These are phyloP conservation scores for Paramecium bursaria DNA, from an alignment of 73 alveolate species.

Conservation along the genomic window DNA sequence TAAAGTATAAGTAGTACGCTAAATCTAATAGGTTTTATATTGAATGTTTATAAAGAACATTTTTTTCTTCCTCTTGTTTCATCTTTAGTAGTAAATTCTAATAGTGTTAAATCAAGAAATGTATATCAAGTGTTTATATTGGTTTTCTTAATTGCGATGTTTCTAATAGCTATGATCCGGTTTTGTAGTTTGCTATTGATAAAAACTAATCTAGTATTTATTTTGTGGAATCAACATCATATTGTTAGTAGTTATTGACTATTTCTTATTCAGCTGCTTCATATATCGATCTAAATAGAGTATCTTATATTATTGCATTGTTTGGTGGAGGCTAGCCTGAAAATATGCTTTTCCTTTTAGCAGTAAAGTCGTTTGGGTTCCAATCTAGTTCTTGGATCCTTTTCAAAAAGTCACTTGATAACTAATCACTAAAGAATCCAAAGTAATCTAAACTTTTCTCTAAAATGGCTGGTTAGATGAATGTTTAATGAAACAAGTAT, in stretches of 20 bases:
- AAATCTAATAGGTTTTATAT: background rate
- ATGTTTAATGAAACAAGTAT: background rate
- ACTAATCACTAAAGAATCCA: conserved; percentile 34
- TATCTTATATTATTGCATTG: background rate
- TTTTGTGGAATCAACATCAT: background rate
- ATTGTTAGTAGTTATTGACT: background rate
- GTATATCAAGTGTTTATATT: background rate
- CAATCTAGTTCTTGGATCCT: conserved; percentile 3
- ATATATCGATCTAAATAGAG: background rate
- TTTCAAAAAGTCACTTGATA: background rate
- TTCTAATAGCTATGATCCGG: too few relatives aligned
- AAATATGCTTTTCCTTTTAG: background rate
- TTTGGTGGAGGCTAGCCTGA: background rate
- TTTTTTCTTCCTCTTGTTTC: conserved; percentile 15
- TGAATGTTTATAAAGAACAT: background rate
- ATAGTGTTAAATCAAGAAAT: background rate
- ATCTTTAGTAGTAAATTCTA: background rate
- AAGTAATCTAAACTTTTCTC: conserved; percentile 28
- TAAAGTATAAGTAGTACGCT: conserved; percentile 19
- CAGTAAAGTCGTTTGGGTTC: background rate
- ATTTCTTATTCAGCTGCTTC: background rate
- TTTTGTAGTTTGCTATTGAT: too few relatives aligned
- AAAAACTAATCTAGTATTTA: too few relatives aligned
- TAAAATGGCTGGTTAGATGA: conserved; percentile 47
- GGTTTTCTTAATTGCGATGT: background rate